Conservation (phyloP, 768 basidiomycete genomes). For the Mycena alexandri region DNA sequence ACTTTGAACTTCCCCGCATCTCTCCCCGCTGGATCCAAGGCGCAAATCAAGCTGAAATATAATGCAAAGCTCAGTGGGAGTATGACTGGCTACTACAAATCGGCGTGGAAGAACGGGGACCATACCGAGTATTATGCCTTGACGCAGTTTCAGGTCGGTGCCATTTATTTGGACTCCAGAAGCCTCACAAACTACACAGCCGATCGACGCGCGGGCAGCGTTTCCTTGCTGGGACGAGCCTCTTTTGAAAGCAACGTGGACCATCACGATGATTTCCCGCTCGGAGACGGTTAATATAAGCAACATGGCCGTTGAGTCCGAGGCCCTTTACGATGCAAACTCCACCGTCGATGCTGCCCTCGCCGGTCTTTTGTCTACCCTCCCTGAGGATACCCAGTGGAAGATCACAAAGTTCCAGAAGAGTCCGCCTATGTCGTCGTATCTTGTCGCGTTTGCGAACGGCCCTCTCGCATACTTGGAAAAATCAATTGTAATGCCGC, state of each 20-base stretch:
- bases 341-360: constrained; percentile 39
- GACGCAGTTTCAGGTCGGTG: constrained; percentile 87
- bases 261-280: constrained; percentile 82
- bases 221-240: constrained; percentile 69
- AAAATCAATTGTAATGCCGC: constrained; percentile 79
- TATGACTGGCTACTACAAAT: constrained; percentile 90
- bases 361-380: constrained; percentile 3
- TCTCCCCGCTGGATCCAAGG: constrained; percentile 77
- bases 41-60: constrained; percentile 77
- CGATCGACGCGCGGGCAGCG: constrained; percentile 85
- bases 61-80: constrained; percentile 71
- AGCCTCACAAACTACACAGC: constrained; percentile 54
- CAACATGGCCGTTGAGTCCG: constrained; percentile 86
- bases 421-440: constrained; percentile 90
- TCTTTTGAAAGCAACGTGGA: constrained; percentile 81
- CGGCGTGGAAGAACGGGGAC: constrained; percentile 72
- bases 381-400: constrained; percentile 63
- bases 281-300: constrained; percentile 80
- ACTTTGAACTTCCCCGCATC: constrained; percentile 67
- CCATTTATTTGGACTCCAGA: background rate
- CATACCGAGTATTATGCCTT: constrained; percentile 78
- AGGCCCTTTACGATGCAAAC: constrained; percentile 58
- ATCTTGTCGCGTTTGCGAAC: constrained; percentile 91
- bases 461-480: constrained; percentile 83
- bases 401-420: constrained; percentile 85